Base-by-base conservation (phyloP, 306 rosid genomes). In the Bauhinia variegata region DNA sequence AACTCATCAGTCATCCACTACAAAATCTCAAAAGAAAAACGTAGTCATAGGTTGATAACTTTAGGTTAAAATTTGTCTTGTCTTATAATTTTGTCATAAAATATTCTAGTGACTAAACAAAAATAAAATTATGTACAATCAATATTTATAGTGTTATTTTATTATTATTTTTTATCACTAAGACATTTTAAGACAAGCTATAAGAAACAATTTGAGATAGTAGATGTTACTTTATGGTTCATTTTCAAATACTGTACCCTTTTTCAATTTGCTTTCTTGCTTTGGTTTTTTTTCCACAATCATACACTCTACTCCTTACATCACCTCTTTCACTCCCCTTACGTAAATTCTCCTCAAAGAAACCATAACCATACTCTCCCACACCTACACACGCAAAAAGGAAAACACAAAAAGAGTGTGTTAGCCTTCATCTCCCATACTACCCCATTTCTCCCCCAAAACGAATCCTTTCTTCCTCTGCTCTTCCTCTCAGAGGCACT, bases 261-360 rank as follows among this genome's bases (percentile, higher is more conserved):
- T 23, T 23, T 23, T 15, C 54, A 4, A 16, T 48, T 48, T 15
- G 6, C 8, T 10, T 28, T 64, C 3, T n/a, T 30, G 23, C 7
- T 14, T 11, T n/a, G n/a, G n/a, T n/a, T 62, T 3, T 8, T 15
- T 52, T 65, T 58, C 36, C 74, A 58, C 77, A 72, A 70, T 62
- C 58, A 83, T 63, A 49, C 14, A 7, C 48, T 23, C 14, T 49
- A 18, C 33, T 33, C 56, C 63, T n/a, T n/a, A n/a, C n/a, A n/a
- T n/a, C n/a, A n/a, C n/a, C n/a, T n/a, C n/a, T n/a, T n/a, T n/a
- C n/a, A n/a, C n/a, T n/a, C n/a, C n/a, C n/a, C n/a, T 82, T 79
- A 78, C 91, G 95, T 85, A 69, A 83, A 60, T 85, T 88, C 88
- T 43, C 68, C 14, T 51, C 54, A 16, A 83, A 88, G 91, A 78